Evolutionary conservation across 1,284 basidiomycete genomes (phyloP), one percentile per base, ranked within the genome.

Genomic region (Amylostereum areolatum): DNA sequence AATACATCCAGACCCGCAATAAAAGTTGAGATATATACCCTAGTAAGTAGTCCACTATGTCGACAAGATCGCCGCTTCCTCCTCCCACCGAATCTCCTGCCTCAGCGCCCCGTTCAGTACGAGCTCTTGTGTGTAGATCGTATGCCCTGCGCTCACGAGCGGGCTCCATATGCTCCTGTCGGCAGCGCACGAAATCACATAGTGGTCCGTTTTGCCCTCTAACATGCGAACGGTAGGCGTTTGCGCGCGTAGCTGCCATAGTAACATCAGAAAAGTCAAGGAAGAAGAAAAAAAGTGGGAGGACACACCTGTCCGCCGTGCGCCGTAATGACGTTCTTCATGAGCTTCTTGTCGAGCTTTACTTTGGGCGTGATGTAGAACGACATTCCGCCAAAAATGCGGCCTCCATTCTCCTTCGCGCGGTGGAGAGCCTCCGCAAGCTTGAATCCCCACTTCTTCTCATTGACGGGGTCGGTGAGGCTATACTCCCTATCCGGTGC

Each of bases 311-410:
- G 75, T 2, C 87, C 89, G 10, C 89, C 87, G 49, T 78, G 78
- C 0, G 81, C 76, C 5, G 67, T 64, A 12, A 90, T 70, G 5
- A 91, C 78, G 48, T 77, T 81, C 65, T 78, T 82, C 48, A 91
- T 64, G 32, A 85, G 60, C 52, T 80, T 80, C 30, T 65, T 61
- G 43, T 81, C 78, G 1, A 81, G 67, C 0, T 71, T 63, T 0
- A 84, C 75, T 51, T 75, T 80, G 0, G 77, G 72, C 0, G 88
- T 91, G 48, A 90, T 66, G 57, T 89, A 91, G 67, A 93, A 89
- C 0, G 72, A 78, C 61, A 78, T 77, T 3, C 77, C 77, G 5
- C 72, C 67, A 50, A 93, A 80, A 1, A 92, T 61, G 41, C 71
- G 66, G 9, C 78, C 78, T 18, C 69, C 62, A 27, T 69, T 63